Percentiles rank a stretch among this genome's conserved stretches.
These are phyloP conservation scores for Primulina huaijiensis DNA, from an alignment of 257 asterid genomes.

Conservation along the genomic window DNA sequence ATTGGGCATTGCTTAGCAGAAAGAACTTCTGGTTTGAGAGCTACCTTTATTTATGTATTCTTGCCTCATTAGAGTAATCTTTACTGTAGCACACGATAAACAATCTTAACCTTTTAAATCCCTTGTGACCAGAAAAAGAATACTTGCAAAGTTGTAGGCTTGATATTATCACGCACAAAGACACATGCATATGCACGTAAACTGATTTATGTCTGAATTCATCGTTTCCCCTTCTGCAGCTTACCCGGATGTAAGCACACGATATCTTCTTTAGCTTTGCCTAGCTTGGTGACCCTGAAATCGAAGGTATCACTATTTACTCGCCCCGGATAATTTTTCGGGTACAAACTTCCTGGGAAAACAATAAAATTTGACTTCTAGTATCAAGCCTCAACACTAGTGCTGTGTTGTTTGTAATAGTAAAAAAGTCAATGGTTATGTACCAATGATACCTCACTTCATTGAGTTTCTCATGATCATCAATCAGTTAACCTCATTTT, in stretches of 20 bases:
- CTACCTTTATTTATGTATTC: no score
- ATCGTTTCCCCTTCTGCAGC: neutral
- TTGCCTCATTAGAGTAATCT: no score
- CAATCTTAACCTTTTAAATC: neutral
- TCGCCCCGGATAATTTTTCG: neutral
- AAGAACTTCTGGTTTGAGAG: no score
- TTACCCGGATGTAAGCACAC: neutral
- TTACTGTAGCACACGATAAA: no score
- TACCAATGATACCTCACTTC: neutral
- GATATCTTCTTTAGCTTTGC: neutral
- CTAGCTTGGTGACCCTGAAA: neutral
- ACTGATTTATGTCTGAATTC: neutral
- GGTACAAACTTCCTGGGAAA: neutral
- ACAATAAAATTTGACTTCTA: neutral
- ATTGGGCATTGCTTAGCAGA: no score
- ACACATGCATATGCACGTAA: neutral
- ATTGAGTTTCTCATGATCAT: neutral
- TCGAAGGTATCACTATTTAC: neutral
- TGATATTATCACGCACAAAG: no score
- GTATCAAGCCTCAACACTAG: neutral
- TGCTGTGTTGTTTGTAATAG: neutral
- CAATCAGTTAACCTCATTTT: neutral
- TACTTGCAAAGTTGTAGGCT: neutral
- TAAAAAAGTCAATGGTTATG: neutral
- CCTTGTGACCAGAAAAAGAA: no score